Percentiles rank a stretch among this genome's conserved stretches.
These are phyloP conservation scores for Trichosporon coremiiforme DNA, from an alignment of 1,284 basidiomycete species.

Conservation along the genomic window DNA sequence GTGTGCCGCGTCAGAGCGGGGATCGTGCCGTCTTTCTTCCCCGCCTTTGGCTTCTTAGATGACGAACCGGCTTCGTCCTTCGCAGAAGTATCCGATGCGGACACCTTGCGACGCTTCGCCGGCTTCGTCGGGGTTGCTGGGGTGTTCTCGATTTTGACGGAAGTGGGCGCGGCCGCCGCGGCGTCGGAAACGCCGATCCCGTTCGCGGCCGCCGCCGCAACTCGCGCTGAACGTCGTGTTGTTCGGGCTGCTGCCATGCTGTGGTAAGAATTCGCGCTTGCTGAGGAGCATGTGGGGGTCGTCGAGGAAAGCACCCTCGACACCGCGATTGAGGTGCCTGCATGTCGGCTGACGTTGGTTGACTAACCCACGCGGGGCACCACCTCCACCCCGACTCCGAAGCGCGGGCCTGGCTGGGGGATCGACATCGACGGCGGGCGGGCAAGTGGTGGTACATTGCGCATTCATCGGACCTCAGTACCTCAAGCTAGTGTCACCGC, in stretches of 20 bases:
- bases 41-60: constrained; percentile 7
- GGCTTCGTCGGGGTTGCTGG: not conserved
- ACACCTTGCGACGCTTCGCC: constrained; percentile 17
- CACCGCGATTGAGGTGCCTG: not conserved
- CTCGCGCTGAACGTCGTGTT: not conserved
- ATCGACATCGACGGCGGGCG: not conserved
- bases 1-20: constrained; percentile 10
- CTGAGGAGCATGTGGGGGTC: not conserved
- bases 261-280: not conserved
- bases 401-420: not conserved
- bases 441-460: no score
- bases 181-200: not conserved
- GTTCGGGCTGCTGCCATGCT: constrained; percentile 3
- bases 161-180: not conserved
- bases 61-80: not conserved
- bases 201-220: not conserved
- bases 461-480: no score
- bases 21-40: constrained; percentile 12
- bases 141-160: not conserved
- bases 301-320: not conserved
- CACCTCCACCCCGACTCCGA: not conserved
- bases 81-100: not conserved
- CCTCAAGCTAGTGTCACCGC: no score
- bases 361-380: not conserved
- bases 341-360: not conserved